A percentile compares a stretch with the other conserved stretches of the same genome.
These are phyloP conservation scores for Plenodomus lindquistii DNA, from an alignment of 2,329 filamentous ascomycete genomes.

Conservation along the genomic window DNA sequence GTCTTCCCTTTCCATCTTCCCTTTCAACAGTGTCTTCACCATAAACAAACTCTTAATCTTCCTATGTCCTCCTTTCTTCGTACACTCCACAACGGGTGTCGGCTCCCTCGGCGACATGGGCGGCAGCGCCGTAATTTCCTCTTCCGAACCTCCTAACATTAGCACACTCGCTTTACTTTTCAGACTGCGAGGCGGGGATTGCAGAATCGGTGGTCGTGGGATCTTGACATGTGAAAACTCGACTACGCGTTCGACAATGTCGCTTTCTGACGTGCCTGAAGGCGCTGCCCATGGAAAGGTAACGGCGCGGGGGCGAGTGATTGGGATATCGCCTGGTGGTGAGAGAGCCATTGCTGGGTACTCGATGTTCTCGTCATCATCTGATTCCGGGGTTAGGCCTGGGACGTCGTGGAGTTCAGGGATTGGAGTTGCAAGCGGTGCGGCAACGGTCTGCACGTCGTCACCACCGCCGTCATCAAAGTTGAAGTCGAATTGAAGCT, in stretches of 20 bases:
- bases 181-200: conserved; percentile 22
- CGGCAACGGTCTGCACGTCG: conserved; percentile 7
- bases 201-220: conserved; percentile 23
- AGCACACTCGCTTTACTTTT: conserved; percentile 11
- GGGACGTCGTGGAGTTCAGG: conserved; percentile 27
- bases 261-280: conserved; percentile 1
- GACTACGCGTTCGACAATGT: conserved; percentile 32
- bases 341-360: conserved; percentile 3
- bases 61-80: conserved; percentile 15
- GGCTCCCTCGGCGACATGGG: conserved; percentile 1
- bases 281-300: not conserved
- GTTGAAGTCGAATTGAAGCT: conserved; percentile 30
- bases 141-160: conserved; percentile 8
- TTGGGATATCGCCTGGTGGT: conserved; percentile 4
- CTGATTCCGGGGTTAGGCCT: conserved; percentile 21
- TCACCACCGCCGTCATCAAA: conserved; percentile 2
- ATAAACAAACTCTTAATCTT: conserved; percentile 26
- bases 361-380: conserved; percentile 15
- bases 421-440: conserved; percentile 6
- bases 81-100: not conserved
- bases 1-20: not conserved
- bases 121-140: conserved; percentile 23
- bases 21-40: not conserved
- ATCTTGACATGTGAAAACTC: conserved; percentile 26
- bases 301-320: conserved; percentile 8